Percentiles rank a stretch among this genome's conserved stretches.
Conservation (phyloP, 495 filamentous ascomycete genomes). For the Penicillium longicatenatum region DNA sequence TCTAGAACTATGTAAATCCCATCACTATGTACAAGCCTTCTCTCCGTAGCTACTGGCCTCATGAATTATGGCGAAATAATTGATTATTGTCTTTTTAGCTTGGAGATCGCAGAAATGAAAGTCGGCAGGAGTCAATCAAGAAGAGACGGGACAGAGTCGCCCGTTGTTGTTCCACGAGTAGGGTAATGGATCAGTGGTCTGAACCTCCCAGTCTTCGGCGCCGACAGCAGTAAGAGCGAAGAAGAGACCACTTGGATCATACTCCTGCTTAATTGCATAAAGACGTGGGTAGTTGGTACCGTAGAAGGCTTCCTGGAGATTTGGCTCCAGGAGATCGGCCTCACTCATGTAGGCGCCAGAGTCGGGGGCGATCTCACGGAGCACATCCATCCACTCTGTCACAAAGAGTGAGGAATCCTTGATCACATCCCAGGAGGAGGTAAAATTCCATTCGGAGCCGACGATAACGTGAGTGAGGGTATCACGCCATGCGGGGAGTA, state of each 20-base stretch:
- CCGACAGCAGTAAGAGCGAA: constrained; percentile 31
- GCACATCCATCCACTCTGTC: constrained; percentile 16
- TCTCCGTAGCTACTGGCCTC: too few species aligned
- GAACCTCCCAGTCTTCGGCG: constrained; percentile 35
- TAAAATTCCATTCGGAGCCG: constrained; percentile 14
- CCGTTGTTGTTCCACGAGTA: constrained; percentile 16
- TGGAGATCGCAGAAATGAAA: too few species aligned
- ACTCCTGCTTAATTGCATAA: constrained; percentile 42
- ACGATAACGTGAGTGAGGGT: constrained; percentile 10
- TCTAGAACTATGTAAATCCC: too few species aligned
- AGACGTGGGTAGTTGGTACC: constrained; percentile 50
- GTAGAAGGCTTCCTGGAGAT: constrained; percentile 51
- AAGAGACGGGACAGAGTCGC: constrained; percentile 9
- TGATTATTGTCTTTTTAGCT: too few species aligned
- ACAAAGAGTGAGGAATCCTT: constrained; percentile 9
- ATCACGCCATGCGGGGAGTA: constrained; percentile 16
- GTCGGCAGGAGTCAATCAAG: background rate
- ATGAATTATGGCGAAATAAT: too few species aligned
- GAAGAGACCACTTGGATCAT: constrained; percentile 33
- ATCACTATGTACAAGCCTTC: constrained; percentile 2
- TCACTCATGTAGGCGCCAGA: constrained; percentile 53
- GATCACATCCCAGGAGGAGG: constrained; percentile 7
- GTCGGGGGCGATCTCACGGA: constrained; percentile 15
- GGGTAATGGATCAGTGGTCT: constrained; percentile 11
- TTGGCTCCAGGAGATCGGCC: constrained; percentile 45